Conservation (phyloP, 75 land plant species). For the Azolla pinnata region DNA sequence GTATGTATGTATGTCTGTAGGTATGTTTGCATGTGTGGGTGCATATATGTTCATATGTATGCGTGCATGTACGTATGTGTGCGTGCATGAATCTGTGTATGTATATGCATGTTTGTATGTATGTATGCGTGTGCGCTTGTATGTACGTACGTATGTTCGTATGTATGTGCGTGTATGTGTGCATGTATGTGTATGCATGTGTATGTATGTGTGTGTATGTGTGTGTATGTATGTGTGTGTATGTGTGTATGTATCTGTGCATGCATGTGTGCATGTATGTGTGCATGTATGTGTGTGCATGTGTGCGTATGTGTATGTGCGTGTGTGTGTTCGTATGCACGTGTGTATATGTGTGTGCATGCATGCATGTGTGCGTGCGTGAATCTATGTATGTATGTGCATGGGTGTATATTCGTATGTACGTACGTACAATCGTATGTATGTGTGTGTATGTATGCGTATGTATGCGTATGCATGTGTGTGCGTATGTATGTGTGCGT, state of each 20-base stretch:
- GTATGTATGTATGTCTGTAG: not conserved
- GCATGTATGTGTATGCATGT: not conserved
- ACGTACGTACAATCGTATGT: too few species aligned
- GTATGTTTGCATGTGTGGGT: not conserved
- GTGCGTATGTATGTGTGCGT: not conserved
- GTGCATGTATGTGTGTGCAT: not conserved
- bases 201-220: not conserved
- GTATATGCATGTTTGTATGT: not conserved
- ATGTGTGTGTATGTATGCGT: too few species aligned
- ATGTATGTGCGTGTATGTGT: not conserved
- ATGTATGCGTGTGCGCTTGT: too few species aligned
- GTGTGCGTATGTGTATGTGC: constrained; percentile 1
- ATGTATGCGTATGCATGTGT: not conserved
- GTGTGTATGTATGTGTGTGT: not conserved
- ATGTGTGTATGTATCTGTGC: constrained; percentile 3
- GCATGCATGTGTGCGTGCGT: not conserved
- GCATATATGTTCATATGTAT: not conserved
- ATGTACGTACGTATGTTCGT: too few species aligned
- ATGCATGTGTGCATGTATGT: constrained; percentile 3
- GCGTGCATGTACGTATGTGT: too few species aligned
- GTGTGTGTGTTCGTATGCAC: constrained; percentile 1
- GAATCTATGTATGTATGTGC: not conserved
- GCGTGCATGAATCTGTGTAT: too few species aligned
- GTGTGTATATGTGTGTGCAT: not conserved
- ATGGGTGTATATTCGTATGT: not conserved